These are phyloP conservation scores for Inga leiocalycina DNA, from an alignment of 306 rosid genomes.

Conservation along the genomic window DNA sequence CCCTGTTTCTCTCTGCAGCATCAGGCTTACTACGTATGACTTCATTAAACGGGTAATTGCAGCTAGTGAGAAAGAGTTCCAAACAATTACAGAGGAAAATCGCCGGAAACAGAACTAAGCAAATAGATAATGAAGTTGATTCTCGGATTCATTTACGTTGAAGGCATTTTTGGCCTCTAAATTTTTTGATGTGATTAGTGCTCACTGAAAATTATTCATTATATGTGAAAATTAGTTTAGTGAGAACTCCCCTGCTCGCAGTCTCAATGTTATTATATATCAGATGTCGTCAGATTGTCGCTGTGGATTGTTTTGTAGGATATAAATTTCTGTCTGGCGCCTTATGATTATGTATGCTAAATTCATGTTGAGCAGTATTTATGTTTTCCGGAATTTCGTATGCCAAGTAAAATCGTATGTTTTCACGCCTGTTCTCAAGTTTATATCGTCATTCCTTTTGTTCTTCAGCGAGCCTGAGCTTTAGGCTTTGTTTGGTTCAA, in stretches of 20 bases:
- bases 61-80: constrained; percentile 73
- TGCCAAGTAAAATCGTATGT: too few relatives aligned
- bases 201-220: constrained; percentile 15
- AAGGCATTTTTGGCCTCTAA: constrained; percentile 17
- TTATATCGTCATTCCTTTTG: too few relatives aligned
- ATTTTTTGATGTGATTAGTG: constrained; percentile 13
- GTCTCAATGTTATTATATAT: background rate
- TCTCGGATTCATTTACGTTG: constrained; percentile 12
- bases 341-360: too few relatives aligned
- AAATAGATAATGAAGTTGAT: constrained; percentile 34
- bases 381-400: too few relatives aligned
- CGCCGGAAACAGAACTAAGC: too few relatives aligned
- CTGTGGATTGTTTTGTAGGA: too few relatives aligned
- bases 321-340: too few relatives aligned
- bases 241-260: constrained; percentile 25
- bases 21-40: constrained; percentile 88
- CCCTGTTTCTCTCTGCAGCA: constrained; percentile 59
- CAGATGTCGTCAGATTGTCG: too few relatives aligned
- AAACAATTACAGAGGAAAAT: constrained; percentile 73
- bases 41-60: constrained; percentile 67
- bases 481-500: too few relatives aligned
- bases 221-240: constrained; percentile 21
- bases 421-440: too few relatives aligned
- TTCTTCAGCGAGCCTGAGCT: too few relatives aligned
- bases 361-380: too few relatives aligned